Base-by-base conservation (phyloP, 441 rosid species). In the Pelargonium cotyledonis region DNA sequence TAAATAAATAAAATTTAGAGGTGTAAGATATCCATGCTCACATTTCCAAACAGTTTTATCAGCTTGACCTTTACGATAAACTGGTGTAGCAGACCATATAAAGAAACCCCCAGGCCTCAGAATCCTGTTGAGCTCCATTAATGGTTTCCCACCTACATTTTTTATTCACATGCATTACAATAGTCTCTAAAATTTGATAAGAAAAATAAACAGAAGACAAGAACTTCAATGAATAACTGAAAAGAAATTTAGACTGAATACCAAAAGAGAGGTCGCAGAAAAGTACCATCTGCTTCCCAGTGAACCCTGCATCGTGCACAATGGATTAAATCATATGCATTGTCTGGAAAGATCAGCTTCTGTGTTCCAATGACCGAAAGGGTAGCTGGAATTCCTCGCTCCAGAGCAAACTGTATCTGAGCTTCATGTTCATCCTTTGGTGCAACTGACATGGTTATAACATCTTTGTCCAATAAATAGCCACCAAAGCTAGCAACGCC, bases 361-460 rank as follows among this genome's bases (percentile, higher is more conserved):
- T 85, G 88, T 1, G 98, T 89, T 60, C 93, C 95, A 46, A 93
- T 89, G 38, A 89, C 97, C 29, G 98, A 83, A 63, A 91, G 89
- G 2, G 79, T 86, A 41, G 98, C 98, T 66, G 96, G 97, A 69
- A 93, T 87, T 68, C 98, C 96, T 66, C 98, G 85, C 77, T 93
- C 98, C 26, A 93, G 76, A 67, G 96, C 96, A 77, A 93, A 91
- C 80, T 93, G 96, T 77, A 93, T 91, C 85, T 91, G 98, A 82
- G 97, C 96, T 78, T 93, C 97, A 15, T 93, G 98, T 72, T 91
- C 96, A 78, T 91, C 98, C 82, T 93, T 93, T 16, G 98, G 98
- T 8, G 97, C 97, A 73, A 93, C 80, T 8, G 98, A 93, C 97
- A 93, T 88, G 18, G 96, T 86, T 68, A 93, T 79, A 9, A 88